A percentile compares a stretch with the other conserved stretches of the same genome.
phyloP scores from a whole-genome alignment of 2,329 filamentous ascomycete species.

The Hypoxylon sp. region DNA sequence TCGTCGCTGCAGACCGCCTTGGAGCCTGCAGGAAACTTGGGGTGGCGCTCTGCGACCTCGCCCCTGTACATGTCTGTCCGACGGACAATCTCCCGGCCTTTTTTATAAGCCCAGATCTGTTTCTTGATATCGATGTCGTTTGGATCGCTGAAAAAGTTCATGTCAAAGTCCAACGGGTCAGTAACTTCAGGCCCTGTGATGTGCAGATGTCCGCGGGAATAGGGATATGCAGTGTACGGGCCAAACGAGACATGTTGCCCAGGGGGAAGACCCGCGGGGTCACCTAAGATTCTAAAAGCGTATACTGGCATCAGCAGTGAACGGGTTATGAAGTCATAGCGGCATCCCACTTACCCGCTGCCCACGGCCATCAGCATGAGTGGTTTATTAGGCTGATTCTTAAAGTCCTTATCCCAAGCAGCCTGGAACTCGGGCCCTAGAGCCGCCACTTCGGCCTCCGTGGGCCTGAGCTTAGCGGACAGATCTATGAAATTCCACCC shows the following conservation, averaged over 20 bases:
- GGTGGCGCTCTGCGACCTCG: conserved; percentile 54
- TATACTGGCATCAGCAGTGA: neutral
- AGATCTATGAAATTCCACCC: conserved; percentile 64
- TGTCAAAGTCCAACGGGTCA: conserved; percentile 62
- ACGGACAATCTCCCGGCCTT: conserved; percentile 67
- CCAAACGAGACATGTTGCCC: conserved; percentile 60
- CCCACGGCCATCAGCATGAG: conserved; percentile 54
- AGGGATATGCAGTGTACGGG: conserved; percentile 66
- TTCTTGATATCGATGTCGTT: conserved; percentile 62
- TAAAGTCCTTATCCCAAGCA: conserved; percentile 61
- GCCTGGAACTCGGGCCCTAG: conserved; percentile 59
- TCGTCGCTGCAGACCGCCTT: conserved; percentile 44
- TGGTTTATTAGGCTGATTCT: conserved; percentile 50
- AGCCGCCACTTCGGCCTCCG: conserved; percentile 57
- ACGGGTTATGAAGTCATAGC: conserved; percentile 30
- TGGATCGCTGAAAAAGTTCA: conserved; percentile 63
- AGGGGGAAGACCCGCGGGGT: conserved; percentile 22
- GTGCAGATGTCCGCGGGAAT: conserved; percentile 67
- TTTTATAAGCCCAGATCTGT: conserved; percentile 71
- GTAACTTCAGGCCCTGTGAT: conserved; percentile 56
- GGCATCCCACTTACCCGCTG: conserved; percentile 44
- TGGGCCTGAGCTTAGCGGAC: conserved; percentile 59
- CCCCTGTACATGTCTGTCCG: conserved; percentile 62
- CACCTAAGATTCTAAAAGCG: conserved; percentile 28
- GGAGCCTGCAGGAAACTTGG: conserved; percentile 53